Conservation (phyloP, 352 stramenopile genomes). For the Globisporangium paroecandrum region DNA sequence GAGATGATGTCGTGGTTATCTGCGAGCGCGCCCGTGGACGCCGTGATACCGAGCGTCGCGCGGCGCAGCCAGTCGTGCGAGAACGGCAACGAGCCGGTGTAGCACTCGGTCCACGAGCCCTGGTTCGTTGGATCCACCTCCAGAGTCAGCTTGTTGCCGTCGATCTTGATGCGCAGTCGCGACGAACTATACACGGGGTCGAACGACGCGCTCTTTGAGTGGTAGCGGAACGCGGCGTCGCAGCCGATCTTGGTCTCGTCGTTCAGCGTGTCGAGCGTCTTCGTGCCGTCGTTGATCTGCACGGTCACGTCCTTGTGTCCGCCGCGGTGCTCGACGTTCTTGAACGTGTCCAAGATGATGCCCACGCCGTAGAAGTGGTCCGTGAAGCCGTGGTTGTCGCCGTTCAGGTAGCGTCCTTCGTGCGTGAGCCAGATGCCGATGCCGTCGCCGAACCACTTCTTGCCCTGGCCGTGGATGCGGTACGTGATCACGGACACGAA, state of each 20-base stretch:
- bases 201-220: conserved; percentile 65
- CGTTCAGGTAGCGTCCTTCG: conserved; percentile 43
- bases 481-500: conserved; percentile 63
- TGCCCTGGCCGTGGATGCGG: conserved; percentile 71
- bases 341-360: conserved; percentile 77
- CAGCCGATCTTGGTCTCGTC: conserved; percentile 73
- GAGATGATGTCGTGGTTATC: conserved; percentile 84
- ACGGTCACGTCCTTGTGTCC: conserved; percentile 82
- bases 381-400: conserved; percentile 74
- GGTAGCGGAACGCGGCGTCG: conserved; percentile 74
- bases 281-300: conserved; percentile 74
- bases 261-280: conserved; percentile 63
- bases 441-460: conserved; percentile 79
- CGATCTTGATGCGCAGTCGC: conserved; percentile 58
- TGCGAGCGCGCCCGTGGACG: conserved; percentile 68
- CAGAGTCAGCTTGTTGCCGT: conserved; percentile 48
- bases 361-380: conserved; percentile 70
- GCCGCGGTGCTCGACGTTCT: conserved; percentile 72
- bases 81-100: conserved; percentile 64
- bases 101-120: conserved; percentile 60
- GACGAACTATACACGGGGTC: conserved; percentile 71
- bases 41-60: conserved; percentile 67
- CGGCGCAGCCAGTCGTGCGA: conserved; percentile 58
- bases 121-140: conserved; percentile 60
- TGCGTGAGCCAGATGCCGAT: conserved; percentile 75